These are phyloP conservation scores for Pseudonitzschia multiseries DNA, from an alignment of 108 stramenopile species.

Conservation along the genomic window DNA sequence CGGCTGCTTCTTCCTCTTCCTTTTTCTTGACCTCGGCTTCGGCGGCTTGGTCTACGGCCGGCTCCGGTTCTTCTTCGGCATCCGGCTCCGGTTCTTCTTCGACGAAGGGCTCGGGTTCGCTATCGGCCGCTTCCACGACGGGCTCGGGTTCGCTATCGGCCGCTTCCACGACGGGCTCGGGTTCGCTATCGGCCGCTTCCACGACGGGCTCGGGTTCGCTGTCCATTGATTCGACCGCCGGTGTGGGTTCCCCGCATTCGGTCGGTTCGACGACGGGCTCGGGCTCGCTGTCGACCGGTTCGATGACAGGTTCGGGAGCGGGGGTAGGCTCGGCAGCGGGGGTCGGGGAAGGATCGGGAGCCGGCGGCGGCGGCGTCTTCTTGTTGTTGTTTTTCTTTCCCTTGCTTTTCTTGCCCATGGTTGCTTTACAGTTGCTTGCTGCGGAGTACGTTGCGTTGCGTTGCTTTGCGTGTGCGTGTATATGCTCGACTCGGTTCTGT, in stretches of 20 bases:
- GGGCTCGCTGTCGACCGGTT: not conserved
- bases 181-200: not conserved
- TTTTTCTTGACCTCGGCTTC: not conserved
- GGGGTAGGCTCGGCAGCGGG: not conserved
- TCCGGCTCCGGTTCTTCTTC: not conserved
- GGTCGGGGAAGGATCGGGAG: not conserved
- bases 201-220: too few species aligned
- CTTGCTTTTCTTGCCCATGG: slow-evolving; percentile 13
- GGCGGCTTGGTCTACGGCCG: not conserved
- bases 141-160: too few species aligned
- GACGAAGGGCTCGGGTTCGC: not conserved
- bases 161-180: too few species aligned
- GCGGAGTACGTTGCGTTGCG: too few species aligned
- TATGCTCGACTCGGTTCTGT: too few species aligned
- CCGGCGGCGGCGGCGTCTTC: not conserved
- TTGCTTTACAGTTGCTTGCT: too few species aligned
- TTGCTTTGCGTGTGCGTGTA: not conserved
- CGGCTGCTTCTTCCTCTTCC: not conserved
- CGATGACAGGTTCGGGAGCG: not conserved
- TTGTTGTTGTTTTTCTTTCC: not conserved
- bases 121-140: too few species aligned
- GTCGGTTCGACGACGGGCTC: not conserved
- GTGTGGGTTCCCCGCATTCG: too few species aligned
- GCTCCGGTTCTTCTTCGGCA: not conserved
- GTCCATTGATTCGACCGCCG: too few species aligned